Base-by-base conservation (phyloP, 805 yeast species). In the Zygoascus ofunaensis region DNA sequence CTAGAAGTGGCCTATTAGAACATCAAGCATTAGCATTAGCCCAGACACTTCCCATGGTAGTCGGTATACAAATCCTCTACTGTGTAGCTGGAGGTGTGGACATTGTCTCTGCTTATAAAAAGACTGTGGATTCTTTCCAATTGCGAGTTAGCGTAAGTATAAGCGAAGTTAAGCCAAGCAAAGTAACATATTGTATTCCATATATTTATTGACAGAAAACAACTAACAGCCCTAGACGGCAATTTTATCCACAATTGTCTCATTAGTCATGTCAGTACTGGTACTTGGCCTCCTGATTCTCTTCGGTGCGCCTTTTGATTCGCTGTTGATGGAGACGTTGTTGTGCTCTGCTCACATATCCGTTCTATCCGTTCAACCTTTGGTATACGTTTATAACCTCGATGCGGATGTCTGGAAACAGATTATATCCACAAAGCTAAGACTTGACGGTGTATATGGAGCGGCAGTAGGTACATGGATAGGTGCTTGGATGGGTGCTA, bases 401-500 rank as follows among this genome's bases (percentile, higher is more conserved):
- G 79, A 78, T 51, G 65, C 74, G 30, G 63, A 67, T 24, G 59
- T 70, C 14, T 55, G 79, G 80, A 22, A 51, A n/a, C 48, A 52
- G 47, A 57, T 62, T 35, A 49, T 57, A 22, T 49, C 65, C 24
- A 51, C 58, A 34, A 37, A 54, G 45, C 45, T 56, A 20, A 58
- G 61, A 10, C 44, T 55, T 34, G 48, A 56, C 40, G 55, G 51
- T 38, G 54, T 67, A n/a, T 71, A 67, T 44, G 56, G 63, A 28
- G 66, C 66, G 2, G 55, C 71, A 4, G 42, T 71, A 8, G 76
- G 75, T 3, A 62, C 70, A 0, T 50, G 70, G 34, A 34, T 82
- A 8, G 95, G 96, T 1, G 78, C 89, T 4, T 90, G 97, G 97
- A 52, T 87, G 1, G 97, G 97, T 14, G 95, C 90, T 2, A 62